phyloP scores from a whole-genome alignment of 148 eudicot species.

The Cornus controversa region DNA sequence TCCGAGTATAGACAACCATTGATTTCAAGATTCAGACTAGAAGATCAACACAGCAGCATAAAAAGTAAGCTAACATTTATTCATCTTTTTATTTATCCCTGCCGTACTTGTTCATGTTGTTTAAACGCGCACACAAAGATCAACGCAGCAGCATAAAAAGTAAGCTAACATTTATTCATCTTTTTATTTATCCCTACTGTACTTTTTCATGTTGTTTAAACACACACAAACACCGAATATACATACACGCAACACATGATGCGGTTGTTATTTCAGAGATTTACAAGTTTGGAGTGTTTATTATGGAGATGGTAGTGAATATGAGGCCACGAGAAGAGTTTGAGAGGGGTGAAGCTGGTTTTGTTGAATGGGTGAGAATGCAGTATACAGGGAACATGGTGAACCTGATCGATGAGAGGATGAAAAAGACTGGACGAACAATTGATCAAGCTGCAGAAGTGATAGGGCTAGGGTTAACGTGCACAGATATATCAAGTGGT shows the following conservation, averaged over 20 bases:
- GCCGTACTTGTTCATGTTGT: neutral
- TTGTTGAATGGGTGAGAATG: slow-evolving; percentile 17
- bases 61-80: slow-evolving; percentile 18
- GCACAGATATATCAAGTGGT: slow-evolving; percentile 16
- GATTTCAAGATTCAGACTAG: slow-evolving; percentile 33
- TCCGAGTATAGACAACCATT: slow-evolving; percentile 21
- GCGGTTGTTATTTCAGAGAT: slow-evolving; percentile 13
- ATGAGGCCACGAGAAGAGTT: slow-evolving; percentile 26
- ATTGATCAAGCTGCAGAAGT: slow-evolving; percentile 15
- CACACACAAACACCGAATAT: too few species aligned
- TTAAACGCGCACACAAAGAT: neutral
- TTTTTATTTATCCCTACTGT: neutral
- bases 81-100: neutral
- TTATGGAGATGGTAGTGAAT: slow-evolving; percentile 34
- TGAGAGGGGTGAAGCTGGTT: slow-evolving; percentile 15
- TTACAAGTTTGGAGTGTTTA: slow-evolving; percentile 29
- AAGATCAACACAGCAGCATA: slow-evolving; percentile 14
- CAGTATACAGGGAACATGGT: slow-evolving; percentile 4
- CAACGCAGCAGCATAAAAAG: slow-evolving; percentile 19
- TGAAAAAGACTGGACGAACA: slow-evolving; percentile 10
- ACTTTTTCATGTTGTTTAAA: too few species aligned
- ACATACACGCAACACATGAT: too few species aligned
- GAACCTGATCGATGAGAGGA: slow-evolving; percentile 25
- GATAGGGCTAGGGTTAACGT: slow-evolving; percentile 24
- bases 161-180: neutral